These are phyloP conservation scores for Phaeosphaeriaceae sp. DNA, from an alignment of 2,329 filamentous ascomycete genomes.

Conservation along the genomic window DNA sequence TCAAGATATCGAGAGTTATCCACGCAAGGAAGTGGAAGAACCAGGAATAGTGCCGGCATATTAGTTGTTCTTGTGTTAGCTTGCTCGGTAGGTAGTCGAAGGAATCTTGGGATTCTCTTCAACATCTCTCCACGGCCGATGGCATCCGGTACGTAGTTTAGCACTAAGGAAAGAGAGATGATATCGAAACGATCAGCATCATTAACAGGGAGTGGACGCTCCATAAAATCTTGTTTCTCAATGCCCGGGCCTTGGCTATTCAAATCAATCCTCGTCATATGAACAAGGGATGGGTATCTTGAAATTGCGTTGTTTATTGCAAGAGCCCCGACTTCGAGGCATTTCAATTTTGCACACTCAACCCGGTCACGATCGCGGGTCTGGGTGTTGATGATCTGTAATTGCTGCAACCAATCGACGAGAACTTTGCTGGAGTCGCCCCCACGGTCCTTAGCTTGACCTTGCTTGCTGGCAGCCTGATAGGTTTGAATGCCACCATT, in stretches of 20 bases:
- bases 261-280: conserved; percentile 84
- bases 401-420: conserved; percentile 62
- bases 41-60: conserved; percentile 78
- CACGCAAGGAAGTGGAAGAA: conserved; percentile 86
- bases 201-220: conserved; percentile 72
- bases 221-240: conserved; percentile 91
- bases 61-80: conserved; percentile 6
- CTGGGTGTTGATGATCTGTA: conserved; percentile 26
- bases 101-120: conserved; percentile 42
- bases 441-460: conserved; percentile 65
- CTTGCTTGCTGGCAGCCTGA: conserved; percentile 67
- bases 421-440: conserved; percentile 68
- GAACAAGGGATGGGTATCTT: conserved; percentile 66
- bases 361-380: conserved; percentile 6
- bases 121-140: conserved; percentile 83
- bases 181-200: conserved; percentile 78
- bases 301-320: conserved; percentile 87
- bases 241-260: conserved; percentile 86
- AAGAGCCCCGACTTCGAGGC: conserved; percentile 90
- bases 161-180: conserved; percentile 86
- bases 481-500: conserved; percentile 66
- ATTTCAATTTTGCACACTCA: conserved; percentile 53
- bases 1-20: conserved; percentile 90
- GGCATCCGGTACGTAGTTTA: conserved; percentile 91
- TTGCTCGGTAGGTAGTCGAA: conserved; percentile 25